Base-by-base conservation (phyloP, 2,329 filamentous ascomycete species). In the Zymoseptoria crescenta region DNA sequence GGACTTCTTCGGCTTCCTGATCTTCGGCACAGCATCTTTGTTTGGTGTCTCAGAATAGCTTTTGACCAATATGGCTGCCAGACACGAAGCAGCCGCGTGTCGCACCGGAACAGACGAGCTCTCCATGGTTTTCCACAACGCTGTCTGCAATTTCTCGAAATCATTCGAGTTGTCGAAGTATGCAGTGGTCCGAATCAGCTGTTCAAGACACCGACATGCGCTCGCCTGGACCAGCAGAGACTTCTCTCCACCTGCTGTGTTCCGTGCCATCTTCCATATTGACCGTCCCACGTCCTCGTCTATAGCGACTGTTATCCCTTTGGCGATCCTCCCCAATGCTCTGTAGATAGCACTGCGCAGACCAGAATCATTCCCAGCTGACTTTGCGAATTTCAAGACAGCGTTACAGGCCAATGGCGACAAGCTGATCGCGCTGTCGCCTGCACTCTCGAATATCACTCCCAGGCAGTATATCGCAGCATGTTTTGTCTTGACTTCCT, bases 161-260 rank as follows among this genome's bases (percentile, higher is more conserved):
- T 99, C 94, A 71, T 82, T 87, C 13, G 87, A 85, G 69, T 95
- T 96, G 70, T 91, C 87, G 70, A 97, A 97, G 71, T 89, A 95
- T 0, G 82, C 75, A 0, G 92, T 96, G 62, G 83, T 78, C 58
- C 83, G 86, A 21, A 88, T 77, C 54, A 97, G 77, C 57, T 85
- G 80, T 69, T 88, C 87, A 62, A 99, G 76, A 70, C 90, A 95
- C 64, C 85, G 85, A 69, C 89, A 95, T 8, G 90, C 88, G 58
- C 85, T 83, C 16, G 87, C 82, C 71, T 96, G 85, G 7, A 93
- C 91, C 35, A 96, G 80, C 2, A 85, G 81, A 3, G 91, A 89
- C 74, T 94, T 97, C 74, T 99, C 95, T 60, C 80, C 81, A 0
- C 85, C 81, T 28, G 88, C 88, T 66, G 88, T 82, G 73, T 81